Evolutionary conservation across 192 early-diverging fungal species (phyloP).

Genomic region (Ambispora gerdemannii): DNA sequence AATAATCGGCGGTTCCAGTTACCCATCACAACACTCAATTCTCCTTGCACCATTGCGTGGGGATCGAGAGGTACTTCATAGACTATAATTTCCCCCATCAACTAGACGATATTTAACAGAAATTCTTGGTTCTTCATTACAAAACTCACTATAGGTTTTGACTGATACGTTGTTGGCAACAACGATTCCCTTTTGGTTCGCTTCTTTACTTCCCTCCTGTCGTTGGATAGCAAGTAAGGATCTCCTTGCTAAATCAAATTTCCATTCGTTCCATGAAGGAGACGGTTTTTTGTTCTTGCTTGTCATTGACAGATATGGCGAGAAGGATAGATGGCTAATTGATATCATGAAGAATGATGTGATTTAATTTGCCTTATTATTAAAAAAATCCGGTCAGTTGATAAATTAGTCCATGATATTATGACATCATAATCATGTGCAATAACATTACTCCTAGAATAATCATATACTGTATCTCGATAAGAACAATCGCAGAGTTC

Average conservation of each 20-base stretch:
- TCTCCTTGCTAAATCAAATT: slow-evolving; percentile 5
- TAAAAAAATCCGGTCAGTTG: no score
- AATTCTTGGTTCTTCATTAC: slow-evolving; percentile 9
- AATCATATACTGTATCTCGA: no score
- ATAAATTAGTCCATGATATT: no score
- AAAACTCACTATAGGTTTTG: slow-evolving; percentile 10
- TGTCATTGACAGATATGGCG: no score
- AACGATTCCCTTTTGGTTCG: slow-evolving; percentile 16
- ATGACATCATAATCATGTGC: no score
- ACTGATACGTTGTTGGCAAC: slow-evolving; percentile 17
- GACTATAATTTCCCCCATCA: slow-evolving; percentile 4
- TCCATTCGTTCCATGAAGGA: no score
- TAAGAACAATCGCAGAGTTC: no score
- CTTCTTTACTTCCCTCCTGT: slow-evolving; percentile 24
- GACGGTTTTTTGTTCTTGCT: no score
- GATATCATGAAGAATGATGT: no score
- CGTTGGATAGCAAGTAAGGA: slow-evolving; percentile 13
- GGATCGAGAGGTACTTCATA: slow-evolving; percentile 8
- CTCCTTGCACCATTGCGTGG: background rate
- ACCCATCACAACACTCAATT: background rate
- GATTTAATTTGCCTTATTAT: no score
- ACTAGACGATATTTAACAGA: slow-evolving; percentile 25
- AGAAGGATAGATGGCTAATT: no score
- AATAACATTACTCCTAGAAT: no score
- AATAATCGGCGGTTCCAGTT: slow-evolving; percentile 1